Evolutionary conservation across 2,329 filamentous ascomycete genomes (phyloP), one percentile per base, ranked within the genome.

Genomic region (Ophiognomonia clavigignenti-juglandacearum): DNA sequence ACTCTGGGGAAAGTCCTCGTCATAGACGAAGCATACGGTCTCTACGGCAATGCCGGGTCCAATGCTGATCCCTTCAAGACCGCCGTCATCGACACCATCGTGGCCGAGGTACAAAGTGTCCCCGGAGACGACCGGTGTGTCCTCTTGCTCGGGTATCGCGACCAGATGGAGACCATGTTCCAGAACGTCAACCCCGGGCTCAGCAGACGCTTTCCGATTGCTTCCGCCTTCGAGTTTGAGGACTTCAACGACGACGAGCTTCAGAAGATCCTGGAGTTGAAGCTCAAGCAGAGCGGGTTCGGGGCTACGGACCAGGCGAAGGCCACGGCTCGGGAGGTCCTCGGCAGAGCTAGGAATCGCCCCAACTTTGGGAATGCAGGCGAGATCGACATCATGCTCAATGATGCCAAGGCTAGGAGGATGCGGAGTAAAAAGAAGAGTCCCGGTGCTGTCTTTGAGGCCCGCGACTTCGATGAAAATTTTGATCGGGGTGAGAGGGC

Each of bases 11-110:
- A 91, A 53, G 85, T 91, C 0, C 72, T 92, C 0, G 78, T 92
- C 13, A 89, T 92, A 3, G 87, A 92, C 52, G 87, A 93, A 58
- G 86, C 86, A 0, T 91, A 92, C 53, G 80, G 81, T 27, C 69
- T 92, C 0, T 77, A 72, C 38, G 62, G 65, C 1, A 68, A 67
- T 0, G 60, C 61, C 3, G 61, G 56, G 2, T 57, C 61, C 1
- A 42, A 44, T 0, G 52, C 48, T 0, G 66, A 68, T 13, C 59
- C 64, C 0, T 89, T 66, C 65, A 84, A 79, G 59, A 75, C 70
- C 0, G 83, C 80, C 0, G 83, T 88, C 1, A 72, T 89, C 3
- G 86, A 90, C 54, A 88, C 83, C 0, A 81, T 89, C 11, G 86
- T 89, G 0, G 82, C 83, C 0, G 82, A 88, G 54, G 77, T 90